Percentiles rank a stretch among this genome's conserved stretches.
Conservation (phyloP, 148 eudicot genomes). For the Suaeda aralocaspica region DNA sequence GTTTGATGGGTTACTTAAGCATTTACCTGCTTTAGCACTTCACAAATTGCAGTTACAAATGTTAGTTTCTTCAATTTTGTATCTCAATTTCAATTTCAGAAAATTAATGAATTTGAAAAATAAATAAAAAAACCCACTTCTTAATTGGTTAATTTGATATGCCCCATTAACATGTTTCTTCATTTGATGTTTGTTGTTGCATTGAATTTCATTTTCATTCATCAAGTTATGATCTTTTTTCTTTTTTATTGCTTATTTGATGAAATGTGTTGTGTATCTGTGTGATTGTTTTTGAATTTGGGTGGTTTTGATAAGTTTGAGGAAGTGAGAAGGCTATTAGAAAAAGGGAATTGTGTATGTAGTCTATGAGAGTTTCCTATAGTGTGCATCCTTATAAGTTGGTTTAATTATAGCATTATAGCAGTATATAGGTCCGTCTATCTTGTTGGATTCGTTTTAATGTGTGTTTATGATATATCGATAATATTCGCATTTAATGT, state of each 20-base stretch:
- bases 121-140: neutral
- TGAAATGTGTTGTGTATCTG: neutral
- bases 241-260: neutral
- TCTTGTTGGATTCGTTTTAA: no score
- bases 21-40: conserved; percentile 63
- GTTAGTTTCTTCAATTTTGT: conserved; percentile 30
- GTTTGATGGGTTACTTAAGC: conserved; percentile 58
- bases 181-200: conserved; percentile 2
- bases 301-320: no score
- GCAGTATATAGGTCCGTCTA: no score
- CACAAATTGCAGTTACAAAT: conserved; percentile 45
- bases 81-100: neutral
- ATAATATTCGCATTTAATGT: neutral
- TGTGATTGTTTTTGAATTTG: no score
- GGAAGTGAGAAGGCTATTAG: no score
- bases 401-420: no score
- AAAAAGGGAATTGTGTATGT: no score
- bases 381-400: no score
- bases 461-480: no score
- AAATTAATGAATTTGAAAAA: no score
- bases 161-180: neutral
- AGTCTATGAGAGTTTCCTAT: no score
- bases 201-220: neutral
- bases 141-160: neutral
- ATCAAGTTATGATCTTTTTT: neutral